Conservation (phyloP, 441 rosid species). For the Arabidopsis lyrata region DNA sequence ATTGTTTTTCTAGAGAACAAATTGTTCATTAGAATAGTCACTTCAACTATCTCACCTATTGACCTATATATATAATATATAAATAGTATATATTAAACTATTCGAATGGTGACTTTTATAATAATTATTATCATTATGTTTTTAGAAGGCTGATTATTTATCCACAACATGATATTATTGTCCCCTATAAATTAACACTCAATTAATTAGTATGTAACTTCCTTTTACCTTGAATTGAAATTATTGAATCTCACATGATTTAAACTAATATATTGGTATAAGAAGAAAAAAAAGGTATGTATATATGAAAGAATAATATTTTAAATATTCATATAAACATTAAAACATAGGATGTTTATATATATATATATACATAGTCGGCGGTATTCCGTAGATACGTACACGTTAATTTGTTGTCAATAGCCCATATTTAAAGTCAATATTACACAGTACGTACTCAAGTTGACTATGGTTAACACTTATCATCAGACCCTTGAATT, state of each 20-base stretch:
- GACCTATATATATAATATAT: not conserved
- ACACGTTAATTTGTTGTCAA: conserved; percentile 34
- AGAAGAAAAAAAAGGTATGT: not conserved
- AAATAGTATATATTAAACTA: not conserved
- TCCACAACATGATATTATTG: conserved; percentile 15
- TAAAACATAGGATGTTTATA: too few species aligned
- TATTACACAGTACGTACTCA: conserved; percentile 34
- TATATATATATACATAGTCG: not conserved
- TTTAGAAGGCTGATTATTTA: not conserved
- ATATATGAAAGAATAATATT: not conserved
- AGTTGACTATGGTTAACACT: conserved; percentile 34
- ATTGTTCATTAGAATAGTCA: conserved; percentile 22
- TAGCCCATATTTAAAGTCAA: conserved; percentile 23
- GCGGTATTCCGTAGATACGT: conserved; percentile 24
- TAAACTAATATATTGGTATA: not conserved
- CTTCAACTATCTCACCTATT: conserved; percentile 17
- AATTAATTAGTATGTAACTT: conserved; percentile 2
- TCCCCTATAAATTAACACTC: conserved; percentile 16
- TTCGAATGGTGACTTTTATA: not conserved
- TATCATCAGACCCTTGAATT: conserved; percentile 13
- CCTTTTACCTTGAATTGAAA: conserved; percentile 1
- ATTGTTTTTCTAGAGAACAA: conserved; percentile 14
- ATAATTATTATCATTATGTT: too few species aligned
- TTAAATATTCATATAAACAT: not conserved
- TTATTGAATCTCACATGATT: not conserved